Conservation (phyloP, 257 asterid species). For the Cinchona pubescens region DNA sequence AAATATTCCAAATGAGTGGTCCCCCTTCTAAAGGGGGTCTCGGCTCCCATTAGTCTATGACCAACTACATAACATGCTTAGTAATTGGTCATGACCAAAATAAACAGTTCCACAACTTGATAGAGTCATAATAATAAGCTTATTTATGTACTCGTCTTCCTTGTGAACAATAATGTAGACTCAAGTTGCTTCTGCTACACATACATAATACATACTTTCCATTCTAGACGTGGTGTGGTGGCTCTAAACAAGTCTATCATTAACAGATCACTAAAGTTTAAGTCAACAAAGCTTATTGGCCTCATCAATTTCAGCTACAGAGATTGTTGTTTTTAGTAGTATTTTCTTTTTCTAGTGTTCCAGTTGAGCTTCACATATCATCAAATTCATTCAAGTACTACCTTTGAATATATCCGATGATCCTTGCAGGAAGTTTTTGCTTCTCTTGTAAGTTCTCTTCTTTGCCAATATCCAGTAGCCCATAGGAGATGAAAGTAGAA, state of each 20-base stretch:
- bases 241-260: constrained; percentile 1
- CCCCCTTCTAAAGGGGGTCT: too few relatives aligned
- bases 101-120: too few relatives aligned
- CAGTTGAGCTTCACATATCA: neutral
- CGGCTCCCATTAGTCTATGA: too few relatives aligned
- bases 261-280: neutral
- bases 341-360: neutral
- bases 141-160: neutral
- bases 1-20: too few relatives aligned
- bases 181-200: neutral
- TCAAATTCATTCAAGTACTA: neutral
- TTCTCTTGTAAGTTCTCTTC: constrained; percentile 5
- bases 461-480: constrained; percentile 5
- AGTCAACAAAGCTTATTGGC: constrained; percentile 4
- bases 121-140: neutral
- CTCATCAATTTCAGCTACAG: neutral
- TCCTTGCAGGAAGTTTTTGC: constrained; percentile 4
- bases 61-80: too few relatives aligned
- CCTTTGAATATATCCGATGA: neutral
- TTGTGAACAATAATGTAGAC: constrained; percentile 21
- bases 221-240: constrained; percentile 22
- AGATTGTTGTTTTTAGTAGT: neutral
- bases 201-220: neutral
- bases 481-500: constrained; percentile 30
- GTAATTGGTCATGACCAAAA: too few relatives aligned